A percentile compares a stretch with the other conserved stretches of the same genome.
Evolutionary conservation across 2,329 filamentous ascomycete genomes (phyloP).

Genomic region (Colletotrichum sp.): DNA sequence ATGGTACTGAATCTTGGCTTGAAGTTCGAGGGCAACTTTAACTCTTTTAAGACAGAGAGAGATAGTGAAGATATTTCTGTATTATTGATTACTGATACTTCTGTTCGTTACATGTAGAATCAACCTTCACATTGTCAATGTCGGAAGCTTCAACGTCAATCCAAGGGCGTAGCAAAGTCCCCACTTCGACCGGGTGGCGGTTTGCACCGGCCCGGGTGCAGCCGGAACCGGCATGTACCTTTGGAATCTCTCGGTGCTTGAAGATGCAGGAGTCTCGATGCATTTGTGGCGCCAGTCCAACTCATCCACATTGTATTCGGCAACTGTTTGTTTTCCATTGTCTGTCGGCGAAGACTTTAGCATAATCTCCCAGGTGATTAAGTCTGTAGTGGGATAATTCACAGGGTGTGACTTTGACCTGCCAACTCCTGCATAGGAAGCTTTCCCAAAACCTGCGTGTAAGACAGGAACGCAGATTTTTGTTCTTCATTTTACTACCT

Average conservation of each 20-base stretch:
- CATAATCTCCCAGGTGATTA: neutral
- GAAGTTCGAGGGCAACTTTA: neutral
- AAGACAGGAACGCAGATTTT: neutral
- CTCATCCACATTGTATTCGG: too few relatives aligned
- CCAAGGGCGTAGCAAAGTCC: neutral
- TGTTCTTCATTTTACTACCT: too few relatives aligned
- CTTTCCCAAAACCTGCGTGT: fast-evolving
- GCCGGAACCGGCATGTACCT: neutral
- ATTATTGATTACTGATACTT: neutral
- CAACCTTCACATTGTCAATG: neutral
- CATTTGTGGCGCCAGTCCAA: neutral
- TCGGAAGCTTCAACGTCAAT: neutral
- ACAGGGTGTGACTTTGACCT: neutral
- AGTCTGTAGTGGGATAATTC: neutral
- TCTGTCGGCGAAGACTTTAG: neutral
- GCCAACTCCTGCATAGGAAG: neutral
- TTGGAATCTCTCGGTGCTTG: neutral
- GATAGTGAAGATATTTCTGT: fast-evolving
- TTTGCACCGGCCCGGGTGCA: neutral
- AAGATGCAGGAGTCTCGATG: neutral
- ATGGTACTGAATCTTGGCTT: neutral
- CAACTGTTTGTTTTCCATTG: too few relatives aligned
- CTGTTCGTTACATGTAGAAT: neutral
- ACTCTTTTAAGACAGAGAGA: neutral
- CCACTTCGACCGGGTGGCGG: neutral